Percentiles rank a stretch among this genome's conserved stretches.
phyloP scores from a whole-genome alignment of 768 basidiomycete species.

The Tylopilus subfusipes region DNA sequence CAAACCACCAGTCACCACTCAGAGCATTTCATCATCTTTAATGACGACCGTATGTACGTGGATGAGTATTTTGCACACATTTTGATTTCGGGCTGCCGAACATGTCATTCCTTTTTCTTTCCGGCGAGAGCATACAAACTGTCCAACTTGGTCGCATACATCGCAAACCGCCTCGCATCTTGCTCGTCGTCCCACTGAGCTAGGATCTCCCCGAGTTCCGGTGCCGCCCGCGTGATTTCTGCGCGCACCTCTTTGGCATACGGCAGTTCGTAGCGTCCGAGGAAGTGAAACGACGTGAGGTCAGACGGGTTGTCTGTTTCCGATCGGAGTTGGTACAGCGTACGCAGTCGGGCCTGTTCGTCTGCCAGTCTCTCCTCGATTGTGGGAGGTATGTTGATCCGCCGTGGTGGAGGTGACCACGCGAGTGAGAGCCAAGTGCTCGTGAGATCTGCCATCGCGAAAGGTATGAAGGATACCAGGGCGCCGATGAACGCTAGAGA shows the following conservation, averaged over 20 bases:
- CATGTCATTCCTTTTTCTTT: neutral
- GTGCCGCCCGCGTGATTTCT: slow-evolving; percentile 13
- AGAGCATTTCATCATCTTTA: too few relatives aligned
- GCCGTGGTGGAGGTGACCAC: slow-evolving; percentile 28
- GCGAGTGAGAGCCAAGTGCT: slow-evolving; percentile 47
- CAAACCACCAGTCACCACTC: too few relatives aligned
- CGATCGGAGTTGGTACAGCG: slow-evolving; percentile 19
- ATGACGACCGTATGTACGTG: too few relatives aligned
- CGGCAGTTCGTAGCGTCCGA: slow-evolving; percentile 15
- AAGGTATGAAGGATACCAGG: slow-evolving; percentile 44
- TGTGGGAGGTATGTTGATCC: slow-evolving; percentile 34
- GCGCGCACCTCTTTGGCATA: slow-evolving; percentile 20
- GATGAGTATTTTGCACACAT: too few relatives aligned
- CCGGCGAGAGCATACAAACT: slow-evolving; percentile 22
- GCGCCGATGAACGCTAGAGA: slow-evolving; percentile 46
- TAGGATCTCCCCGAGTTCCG: slow-evolving; percentile 16
- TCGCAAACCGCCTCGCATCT: slow-evolving; percentile 23
- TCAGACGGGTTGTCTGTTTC: slow-evolving; percentile 24
- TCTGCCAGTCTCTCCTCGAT: slow-evolving; percentile 33
- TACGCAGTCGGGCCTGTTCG: slow-evolving; percentile 35
- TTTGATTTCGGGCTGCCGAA: too few relatives aligned
- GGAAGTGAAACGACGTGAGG: slow-evolving; percentile 27
- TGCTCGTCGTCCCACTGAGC: slow-evolving; percentile 29
- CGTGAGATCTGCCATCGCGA: slow-evolving; percentile 45
- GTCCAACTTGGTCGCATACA: slow-evolving; percentile 28